Evolutionary conservation across 352 stramenopile genomes (phyloP).

Genomic region (Peronospora belbahrii): DNA sequence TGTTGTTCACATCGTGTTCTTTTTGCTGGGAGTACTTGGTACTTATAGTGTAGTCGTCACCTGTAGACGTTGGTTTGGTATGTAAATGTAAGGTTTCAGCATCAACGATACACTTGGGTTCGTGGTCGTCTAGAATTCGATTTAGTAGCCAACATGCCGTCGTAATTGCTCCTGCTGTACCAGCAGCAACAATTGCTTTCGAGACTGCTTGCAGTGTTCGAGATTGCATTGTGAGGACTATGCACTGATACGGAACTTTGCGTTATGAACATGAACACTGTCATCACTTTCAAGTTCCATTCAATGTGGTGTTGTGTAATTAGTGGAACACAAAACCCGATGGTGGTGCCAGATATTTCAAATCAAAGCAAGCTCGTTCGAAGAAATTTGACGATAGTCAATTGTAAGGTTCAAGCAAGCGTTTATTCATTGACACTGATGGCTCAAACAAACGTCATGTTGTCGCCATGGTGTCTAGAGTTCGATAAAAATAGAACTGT

Average conservation of each 20-base stretch:
- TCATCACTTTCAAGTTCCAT: constrained; percentile 1
- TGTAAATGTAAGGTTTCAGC: background rate
- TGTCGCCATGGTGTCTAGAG: background rate
- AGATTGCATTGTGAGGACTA: constrained; percentile 18
- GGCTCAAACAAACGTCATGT: background rate
- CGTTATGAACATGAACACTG: constrained; percentile 13
- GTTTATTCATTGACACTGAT: background rate
- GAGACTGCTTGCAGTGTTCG: constrained; percentile 14
- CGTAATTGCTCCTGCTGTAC: constrained; percentile 18
- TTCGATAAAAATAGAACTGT: background rate
- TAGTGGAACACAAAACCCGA: constrained; percentile 1
- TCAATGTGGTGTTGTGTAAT: constrained; percentile 7
- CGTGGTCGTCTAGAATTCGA: constrained; percentile 14
- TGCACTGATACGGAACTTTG: background rate
- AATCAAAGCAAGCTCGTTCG: no score
- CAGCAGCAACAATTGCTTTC: constrained; percentile 11
- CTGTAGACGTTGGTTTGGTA: no score
- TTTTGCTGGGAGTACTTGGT: background rate
- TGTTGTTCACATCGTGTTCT: background rate
- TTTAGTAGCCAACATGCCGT: constrained; percentile 19
- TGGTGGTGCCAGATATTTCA: constrained; percentile 9
- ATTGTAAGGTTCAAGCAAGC: background rate
- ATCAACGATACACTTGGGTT: constrained; percentile 5
- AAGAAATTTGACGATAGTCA: constrained; percentile 8
- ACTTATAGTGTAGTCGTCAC: constrained; percentile 1